These are phyloP conservation scores for Carallia pectinifolia DNA, from an alignment of 345 rosid genomes.

Conservation along the genomic window DNA sequence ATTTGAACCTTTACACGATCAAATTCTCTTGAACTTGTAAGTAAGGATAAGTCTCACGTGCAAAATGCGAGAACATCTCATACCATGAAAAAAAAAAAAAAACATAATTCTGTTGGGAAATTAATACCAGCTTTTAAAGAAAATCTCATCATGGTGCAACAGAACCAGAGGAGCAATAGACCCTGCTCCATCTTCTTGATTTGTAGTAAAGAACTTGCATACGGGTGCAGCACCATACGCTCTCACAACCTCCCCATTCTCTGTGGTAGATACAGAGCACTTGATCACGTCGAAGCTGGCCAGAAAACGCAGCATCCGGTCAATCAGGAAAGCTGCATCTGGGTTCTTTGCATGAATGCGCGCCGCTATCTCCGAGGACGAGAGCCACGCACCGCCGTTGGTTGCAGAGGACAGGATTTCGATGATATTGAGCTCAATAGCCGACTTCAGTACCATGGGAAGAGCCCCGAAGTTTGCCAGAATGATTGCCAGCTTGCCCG, in stretches of 20 bases:
- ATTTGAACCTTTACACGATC: too few relatives aligned
- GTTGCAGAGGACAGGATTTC: conserved; percentile 34
- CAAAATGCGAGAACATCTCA: too few relatives aligned
- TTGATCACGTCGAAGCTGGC: conserved; percentile 45
- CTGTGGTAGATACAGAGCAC: background rate
- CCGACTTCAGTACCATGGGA: conserved; percentile 48
- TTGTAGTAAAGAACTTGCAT: conserved; percentile 40
- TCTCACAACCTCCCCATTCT: conserved; percentile 25
- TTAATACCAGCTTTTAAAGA: conserved; percentile 41
- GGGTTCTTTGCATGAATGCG: conserved; percentile 40
- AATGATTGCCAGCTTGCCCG: conserved; percentile 37
- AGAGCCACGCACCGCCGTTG: conserved; percentile 24
- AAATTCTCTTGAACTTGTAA: too few relatives aligned
- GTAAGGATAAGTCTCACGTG: too few relatives aligned
- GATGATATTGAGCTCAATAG: conserved; percentile 44
- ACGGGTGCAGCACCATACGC: conserved; percentile 39
- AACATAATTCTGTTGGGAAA: background rate
- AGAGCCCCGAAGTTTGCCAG: conserved; percentile 31
- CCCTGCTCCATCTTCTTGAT: conserved; percentile 27
- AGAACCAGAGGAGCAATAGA: conserved; percentile 40
- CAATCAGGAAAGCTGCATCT: conserved; percentile 38
- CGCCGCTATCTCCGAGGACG: conserved; percentile 40
- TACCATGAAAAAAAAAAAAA: too few relatives aligned
- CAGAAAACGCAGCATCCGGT: conserved; percentile 47
- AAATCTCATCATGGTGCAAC: conserved; percentile 39